phyloP scores from a whole-genome alignment of 306 rosid genomes.

The Cucumis melo region DNA sequence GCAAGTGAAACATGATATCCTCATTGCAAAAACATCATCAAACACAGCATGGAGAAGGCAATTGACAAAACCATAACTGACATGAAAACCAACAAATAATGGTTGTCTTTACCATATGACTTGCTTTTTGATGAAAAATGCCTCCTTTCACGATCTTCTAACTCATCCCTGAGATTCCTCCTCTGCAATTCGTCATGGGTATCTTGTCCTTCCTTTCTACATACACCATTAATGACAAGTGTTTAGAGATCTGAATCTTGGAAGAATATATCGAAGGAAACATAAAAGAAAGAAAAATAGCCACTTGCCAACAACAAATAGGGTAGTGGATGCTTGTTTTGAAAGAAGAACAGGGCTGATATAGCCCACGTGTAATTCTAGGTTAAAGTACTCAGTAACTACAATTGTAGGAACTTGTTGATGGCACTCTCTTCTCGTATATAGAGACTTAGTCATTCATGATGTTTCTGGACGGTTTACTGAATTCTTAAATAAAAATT shows the following conservation, averaged over 20 bases:
- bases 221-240: neutral
- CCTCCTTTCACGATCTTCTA: conserved; percentile 83
- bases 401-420: neutral
- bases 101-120: conserved; percentile 44
- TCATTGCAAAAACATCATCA: neutral
- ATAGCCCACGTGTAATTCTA: neutral
- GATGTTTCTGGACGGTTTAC: neutral
- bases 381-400: neutral
- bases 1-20: conserved; percentile 10
- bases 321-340: neutral
- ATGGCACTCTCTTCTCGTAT: neutral
- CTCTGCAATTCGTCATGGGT: conserved; percentile 70
- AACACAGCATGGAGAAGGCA: neutral
- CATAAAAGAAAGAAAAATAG: neutral
- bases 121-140: conserved; percentile 84
- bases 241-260: neutral
- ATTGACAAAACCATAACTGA: neutral
- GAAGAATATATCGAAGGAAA: neutral
- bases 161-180: conserved; percentile 78
- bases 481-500: neutral
- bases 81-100: neutral
- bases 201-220: conserved; percentile 84
- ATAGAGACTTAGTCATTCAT: neutral
- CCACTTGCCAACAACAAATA: neutral
- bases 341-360: neutral